phyloP scores from a whole-genome alignment of 1,284 basidiomycete genomes.

The Cutaneotrichosporon sp. region DNA sequence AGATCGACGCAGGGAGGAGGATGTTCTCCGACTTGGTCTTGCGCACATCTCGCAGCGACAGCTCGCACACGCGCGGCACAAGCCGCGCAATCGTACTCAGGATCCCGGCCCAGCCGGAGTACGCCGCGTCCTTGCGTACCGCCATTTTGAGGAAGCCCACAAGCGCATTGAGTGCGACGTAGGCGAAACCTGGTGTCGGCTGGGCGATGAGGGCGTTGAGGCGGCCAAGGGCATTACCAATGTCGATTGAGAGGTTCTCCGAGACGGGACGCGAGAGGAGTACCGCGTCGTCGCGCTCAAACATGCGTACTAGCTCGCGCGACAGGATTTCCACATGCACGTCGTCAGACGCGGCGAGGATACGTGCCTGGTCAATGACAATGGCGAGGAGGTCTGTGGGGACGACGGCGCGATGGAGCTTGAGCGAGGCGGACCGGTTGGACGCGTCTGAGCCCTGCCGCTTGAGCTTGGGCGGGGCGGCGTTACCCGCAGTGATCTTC shows the following conservation, averaged over 20 bases:
- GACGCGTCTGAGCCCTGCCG: slow-evolving; percentile 6
- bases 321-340: slow-evolving; percentile 57
- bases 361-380: slow-evolving; percentile 27
- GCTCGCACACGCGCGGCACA: slow-evolving; percentile 60
- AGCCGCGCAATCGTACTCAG: slow-evolving; percentile 59
- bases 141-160: slow-evolving; percentile 63
- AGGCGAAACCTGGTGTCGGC: slow-evolving; percentile 62
- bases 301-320: slow-evolving; percentile 57
- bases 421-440: neutral
- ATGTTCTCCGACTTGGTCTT: slow-evolving; percentile 67
- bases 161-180: slow-evolving; percentile 64
- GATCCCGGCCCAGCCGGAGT: slow-evolving; percentile 54
- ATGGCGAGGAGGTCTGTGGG: slow-evolving; percentile 27
- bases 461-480: neutral
- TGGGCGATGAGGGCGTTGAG: slow-evolving; percentile 53
- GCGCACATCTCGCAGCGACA: slow-evolving; percentile 67
- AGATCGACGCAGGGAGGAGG: slow-evolving; percentile 56
- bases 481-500: neutral
- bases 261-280: slow-evolving; percentile 59
- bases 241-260: slow-evolving; percentile 56
- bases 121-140: slow-evolving; percentile 52
- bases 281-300: slow-evolving; percentile 67
- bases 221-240: slow-evolving; percentile 52
- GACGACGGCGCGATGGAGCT: slow-evolving; percentile 22
- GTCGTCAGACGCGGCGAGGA: slow-evolving; percentile 56